Base-by-base conservation (phyloP, 768 basidiomycete species). In the Cystofilobasidium macerans region DNA sequence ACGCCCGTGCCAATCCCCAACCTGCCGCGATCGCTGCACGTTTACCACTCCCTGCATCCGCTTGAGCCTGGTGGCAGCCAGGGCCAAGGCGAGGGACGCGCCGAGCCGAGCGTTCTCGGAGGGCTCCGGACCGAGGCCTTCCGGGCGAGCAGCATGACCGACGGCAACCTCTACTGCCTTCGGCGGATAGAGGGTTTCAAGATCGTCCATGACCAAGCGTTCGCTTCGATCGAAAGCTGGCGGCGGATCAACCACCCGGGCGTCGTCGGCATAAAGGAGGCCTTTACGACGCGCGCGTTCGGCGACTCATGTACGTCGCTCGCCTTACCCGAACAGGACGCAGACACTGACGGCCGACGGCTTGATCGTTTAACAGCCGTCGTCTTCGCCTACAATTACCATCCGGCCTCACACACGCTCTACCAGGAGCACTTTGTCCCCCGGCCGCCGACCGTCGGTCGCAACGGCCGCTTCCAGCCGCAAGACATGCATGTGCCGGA, bases 221-320 rank as follows among this genome's bases (percentile, higher is more conserved):
- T 99, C 71, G 78, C 77, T 16, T 77, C 84, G 12, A 86, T 97
- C 54, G 93, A 95, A 70, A 78, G 83, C 20, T 99, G 95, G 95
- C 83, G 84, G 0, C 80, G 82, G 51, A 79, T 98, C 64, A 82
- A 79, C 22, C 94, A 98, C 77, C 92, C 95, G 0, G 85, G 83
- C 69, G 85, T 99, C 67, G 84, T 94, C 20, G 76, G 83, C 12
- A 78, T 98, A 26, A 82, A 83, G 57, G 95, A 98, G 74, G 95
- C 94, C 0, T 97, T 99, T 78, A 98, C 95, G 0, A 94, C 94
- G 0, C 82, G 86, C 33, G 84, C 88, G 0, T 99, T 99, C 75
- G 84, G 85, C 62, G 95, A 98, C 74, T 86, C 85, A 71, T 98
- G 93, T 94, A 72, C 59, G 86, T 79, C 47, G 9, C 28, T 45